These are phyloP conservation scores for Scalesia atractyloides DNA, from an alignment of 129 eudicot genomes.

Conservation along the genomic window DNA sequence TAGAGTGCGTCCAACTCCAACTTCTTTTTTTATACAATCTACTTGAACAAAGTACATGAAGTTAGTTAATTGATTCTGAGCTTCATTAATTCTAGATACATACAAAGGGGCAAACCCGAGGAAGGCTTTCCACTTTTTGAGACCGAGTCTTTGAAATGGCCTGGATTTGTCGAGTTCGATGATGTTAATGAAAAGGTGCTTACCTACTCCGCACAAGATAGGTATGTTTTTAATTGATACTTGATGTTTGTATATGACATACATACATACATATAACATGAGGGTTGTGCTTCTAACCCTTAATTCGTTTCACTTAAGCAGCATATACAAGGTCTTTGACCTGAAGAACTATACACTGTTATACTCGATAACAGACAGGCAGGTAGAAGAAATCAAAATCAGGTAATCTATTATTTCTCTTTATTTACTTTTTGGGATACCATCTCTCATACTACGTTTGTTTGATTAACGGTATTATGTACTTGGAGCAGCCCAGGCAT, in stretches of 20 bases:
- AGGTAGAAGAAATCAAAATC: constrained; percentile 44
- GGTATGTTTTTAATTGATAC: constrained; percentile 36
- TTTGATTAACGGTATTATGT: constrained; percentile 3
- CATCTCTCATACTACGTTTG: not conserved
- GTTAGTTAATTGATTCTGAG: constrained; percentile 1
- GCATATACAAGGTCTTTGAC: constrained; percentile 84
- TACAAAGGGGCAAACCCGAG: constrained; percentile 71
- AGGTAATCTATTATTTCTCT: constrained; percentile 40
- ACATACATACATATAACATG: not conserved
- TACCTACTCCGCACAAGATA: constrained; percentile 73
- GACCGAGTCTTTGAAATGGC: constrained; percentile 71
- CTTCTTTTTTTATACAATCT: not conserved
- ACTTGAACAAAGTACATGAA: not conserved
- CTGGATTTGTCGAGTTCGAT: constrained; percentile 78
- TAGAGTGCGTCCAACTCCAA: constrained; percentile 48
- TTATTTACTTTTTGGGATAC: not conserved
- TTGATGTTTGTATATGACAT: not conserved
- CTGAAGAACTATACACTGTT: constrained; percentile 71
- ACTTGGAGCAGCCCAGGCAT: constrained; percentile 36
- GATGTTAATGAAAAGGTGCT: constrained; percentile 82
- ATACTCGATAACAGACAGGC: constrained; percentile 62
- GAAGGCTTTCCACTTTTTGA: constrained; percentile 80
- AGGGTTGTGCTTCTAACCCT: not conserved
- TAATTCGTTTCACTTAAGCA: constrained; percentile 33
- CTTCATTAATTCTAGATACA: constrained; percentile 40